Percentiles rank a stretch among this genome's conserved stretches.
Conservation (phyloP, 345 rosid species). For the Aquilaria sinensis region DNA sequence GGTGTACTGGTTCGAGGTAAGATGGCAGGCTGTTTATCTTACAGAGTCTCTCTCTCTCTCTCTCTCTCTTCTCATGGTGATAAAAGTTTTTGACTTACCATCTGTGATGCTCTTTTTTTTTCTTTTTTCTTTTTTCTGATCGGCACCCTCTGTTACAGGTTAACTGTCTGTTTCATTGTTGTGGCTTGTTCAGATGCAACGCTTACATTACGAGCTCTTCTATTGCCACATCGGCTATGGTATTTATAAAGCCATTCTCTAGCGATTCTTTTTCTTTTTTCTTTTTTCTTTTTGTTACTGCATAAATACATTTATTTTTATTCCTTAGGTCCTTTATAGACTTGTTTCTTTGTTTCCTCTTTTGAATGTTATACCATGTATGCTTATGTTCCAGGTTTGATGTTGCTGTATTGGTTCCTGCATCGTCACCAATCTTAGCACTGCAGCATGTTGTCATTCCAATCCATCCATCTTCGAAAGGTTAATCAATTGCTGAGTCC, state of each 20-base stretch:
- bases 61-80: background rate
- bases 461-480: slow-evolving; percentile 30
- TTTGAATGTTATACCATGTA: background rate
- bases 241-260: slow-evolving; percentile 23
- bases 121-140: background rate
- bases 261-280: background rate
- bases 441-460: slow-evolving; percentile 68
- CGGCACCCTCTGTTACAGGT: slow-evolving; percentile 39
- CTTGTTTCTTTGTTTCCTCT: background rate
- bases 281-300: background rate
- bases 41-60: background rate
- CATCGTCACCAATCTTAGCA: slow-evolving; percentile 66
- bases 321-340: background rate
- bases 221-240: slow-evolving; percentile 90
- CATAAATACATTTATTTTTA: background rate
- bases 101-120: background rate
- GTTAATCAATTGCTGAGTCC: slow-evolving; percentile 25
- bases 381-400: slow-evolving; percentile 62
- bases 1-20: slow-evolving; percentile 66
- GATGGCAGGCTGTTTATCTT: slow-evolving; percentile 4
- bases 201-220: slow-evolving; percentile 67
- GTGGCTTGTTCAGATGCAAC: slow-evolving; percentile 97
- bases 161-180: slow-evolving; percentile 67
- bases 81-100: background rate
- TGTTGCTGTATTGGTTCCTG: slow-evolving; percentile 63